Base-by-base conservation (phyloP, 495 filamentous ascomycete genomes). In the Cercophora samala region DNA sequence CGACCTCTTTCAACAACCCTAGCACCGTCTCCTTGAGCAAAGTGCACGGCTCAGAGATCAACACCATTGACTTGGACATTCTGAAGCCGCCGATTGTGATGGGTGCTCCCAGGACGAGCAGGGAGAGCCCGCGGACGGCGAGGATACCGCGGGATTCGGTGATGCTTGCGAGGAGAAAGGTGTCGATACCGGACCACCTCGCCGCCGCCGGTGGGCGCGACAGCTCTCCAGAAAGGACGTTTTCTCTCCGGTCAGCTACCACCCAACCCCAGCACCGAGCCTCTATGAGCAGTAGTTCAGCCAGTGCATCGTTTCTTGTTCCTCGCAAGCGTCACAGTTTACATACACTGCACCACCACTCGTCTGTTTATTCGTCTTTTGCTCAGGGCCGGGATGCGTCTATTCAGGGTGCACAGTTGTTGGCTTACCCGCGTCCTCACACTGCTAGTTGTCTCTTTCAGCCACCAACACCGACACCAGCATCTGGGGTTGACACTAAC, bases 331-430 rank as follows among this genome's bases (percentile, higher is more conserved):
- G 71, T 17, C 71, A 74, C 37, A 78, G 73, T 51, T 37, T 74
- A 17, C 74, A 76, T 17, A 70, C 68, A 18, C 62, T 78, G n/a
- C 74, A 72, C n/a, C n/a, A n/a, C n/a, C n/a, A n/a, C 25, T 69
- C 71, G 0, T 71, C 75, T 24, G 23, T 67, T 9, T 75, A 71
- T 29, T 72, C 68, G 3, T 62, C 68, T 51, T 11, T 4, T 29
- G 26, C 62, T 64, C 62, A 64, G 17, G 70, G 61, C 59, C 60
- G 62, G 18, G 73, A 77, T 24, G 25, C 58, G 3, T 9, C 60
- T 24, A 51, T 64, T 53, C 69, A 66, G 60, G 13, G 25, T 3
- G 70, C 68, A 19, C 66, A 69, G n/a, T 8, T 8, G 21, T 58
- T 73, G 51, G 46, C 62, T 26, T 66, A 68, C 60, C 71, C 71